Conservation (phyloP, 768 basidiomycete genomes). For the Leccinellum luteum region DNA sequence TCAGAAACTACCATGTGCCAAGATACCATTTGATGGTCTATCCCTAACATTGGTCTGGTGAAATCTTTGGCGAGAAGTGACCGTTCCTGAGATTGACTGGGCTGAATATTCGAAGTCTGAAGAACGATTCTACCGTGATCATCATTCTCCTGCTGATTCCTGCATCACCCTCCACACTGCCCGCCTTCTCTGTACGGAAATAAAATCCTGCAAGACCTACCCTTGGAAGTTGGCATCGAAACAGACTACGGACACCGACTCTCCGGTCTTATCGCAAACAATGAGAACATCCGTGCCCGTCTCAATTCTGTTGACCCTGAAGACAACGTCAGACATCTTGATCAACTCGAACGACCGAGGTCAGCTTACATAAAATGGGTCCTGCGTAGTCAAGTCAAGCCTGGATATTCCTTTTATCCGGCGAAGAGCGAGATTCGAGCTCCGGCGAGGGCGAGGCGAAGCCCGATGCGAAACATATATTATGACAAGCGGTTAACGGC, state of each 20-base stretch:
- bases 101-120: background rate
- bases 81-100: background rate
- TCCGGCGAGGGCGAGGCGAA: background rate
- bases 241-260: background rate
- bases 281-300: background rate
- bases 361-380: background rate
- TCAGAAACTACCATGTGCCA: too few relatives aligned
- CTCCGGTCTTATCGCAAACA: background rate
- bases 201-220: background rate
- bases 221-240: background rate
- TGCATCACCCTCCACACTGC: background rate
- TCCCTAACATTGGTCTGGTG: background rate
- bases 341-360: background rate
- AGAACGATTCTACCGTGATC: background rate
- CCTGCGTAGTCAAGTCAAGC: background rate
- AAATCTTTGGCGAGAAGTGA: background rate
- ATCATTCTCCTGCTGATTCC: background rate
- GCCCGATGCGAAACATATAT: background rate
- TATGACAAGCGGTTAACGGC: background rate
- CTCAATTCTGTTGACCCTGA: background rate
- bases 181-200: background rate
- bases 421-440: background rate
- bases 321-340: background rate
- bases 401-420: background rate
- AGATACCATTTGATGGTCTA: background rate